Evolutionary conservation across 208 protist genomes (phyloP).

Genomic region (Crithidia bombi): DNA sequence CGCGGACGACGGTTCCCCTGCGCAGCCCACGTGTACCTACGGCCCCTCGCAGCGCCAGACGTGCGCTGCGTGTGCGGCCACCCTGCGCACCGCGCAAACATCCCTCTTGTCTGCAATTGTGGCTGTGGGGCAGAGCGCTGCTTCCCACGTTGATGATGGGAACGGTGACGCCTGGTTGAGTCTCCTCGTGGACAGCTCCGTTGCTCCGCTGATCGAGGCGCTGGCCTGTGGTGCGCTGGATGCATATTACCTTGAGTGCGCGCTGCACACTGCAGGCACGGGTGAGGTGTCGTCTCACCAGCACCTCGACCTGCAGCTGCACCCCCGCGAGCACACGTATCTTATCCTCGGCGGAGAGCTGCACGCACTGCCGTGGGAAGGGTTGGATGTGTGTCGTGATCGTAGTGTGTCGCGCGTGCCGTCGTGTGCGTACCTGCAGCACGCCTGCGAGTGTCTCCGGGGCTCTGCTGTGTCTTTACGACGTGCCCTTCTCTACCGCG

Average conservation of each 20-base stretch:
- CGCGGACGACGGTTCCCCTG: background rate
- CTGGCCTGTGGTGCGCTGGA: constrained; percentile 21
- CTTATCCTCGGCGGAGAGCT: constrained; percentile 55
- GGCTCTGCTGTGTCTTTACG: constrained; percentile 13
- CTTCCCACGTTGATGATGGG: background rate
- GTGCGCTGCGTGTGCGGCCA: constrained; percentile 2
- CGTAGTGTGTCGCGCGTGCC: constrained; percentile 60
- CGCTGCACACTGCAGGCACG: background rate
- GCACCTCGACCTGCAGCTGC: constrained; percentile 49
- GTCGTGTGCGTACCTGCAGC: constrained; percentile 23
- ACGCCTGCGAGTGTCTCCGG: background rate
- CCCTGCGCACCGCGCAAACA: constrained; percentile 4
- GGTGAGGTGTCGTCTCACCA: background rate
- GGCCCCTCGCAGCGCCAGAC: background rate
- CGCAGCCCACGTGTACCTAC: constrained; percentile 19
- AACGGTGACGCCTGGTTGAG: constrained; percentile 16
- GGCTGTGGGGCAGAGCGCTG: constrained; percentile 14
- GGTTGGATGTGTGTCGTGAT: constrained; percentile 44
- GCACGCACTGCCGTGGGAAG: constrained; percentile 70
- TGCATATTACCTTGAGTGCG: constrained; percentile 15
- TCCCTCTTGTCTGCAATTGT: constrained; percentile 17
- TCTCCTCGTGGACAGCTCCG: constrained; percentile 26
- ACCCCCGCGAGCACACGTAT: constrained; percentile 69
- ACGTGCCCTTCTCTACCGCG: constrained; percentile 32
- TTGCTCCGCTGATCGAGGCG: constrained; percentile 17